These are phyloP conservation scores for Leptodontidium sp. DNA, from an alignment of 2,329 filamentous ascomycete species.

Conservation along the genomic window DNA sequence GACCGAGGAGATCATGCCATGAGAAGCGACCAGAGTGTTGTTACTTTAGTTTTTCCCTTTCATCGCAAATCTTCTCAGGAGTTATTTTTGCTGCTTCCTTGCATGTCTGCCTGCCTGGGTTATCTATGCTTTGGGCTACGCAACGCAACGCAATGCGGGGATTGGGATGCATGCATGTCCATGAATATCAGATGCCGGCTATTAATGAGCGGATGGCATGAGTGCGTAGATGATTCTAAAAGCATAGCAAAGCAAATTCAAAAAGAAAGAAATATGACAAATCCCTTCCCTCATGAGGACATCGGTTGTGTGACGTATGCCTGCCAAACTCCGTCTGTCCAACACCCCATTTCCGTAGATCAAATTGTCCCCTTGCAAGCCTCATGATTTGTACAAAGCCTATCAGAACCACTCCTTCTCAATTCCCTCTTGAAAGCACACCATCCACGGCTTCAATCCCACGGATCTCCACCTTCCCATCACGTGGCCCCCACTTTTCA, in stretches of 20 bases:
- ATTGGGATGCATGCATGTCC: constrained; percentile 8
- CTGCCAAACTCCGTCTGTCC: background rate
- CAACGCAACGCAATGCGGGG: background rate
- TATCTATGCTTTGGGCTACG: constrained; percentile 8
- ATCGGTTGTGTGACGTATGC: background rate
- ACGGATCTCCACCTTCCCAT: too few relatives aligned
- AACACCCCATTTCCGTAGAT: background rate
- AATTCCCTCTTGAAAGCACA: background rate
- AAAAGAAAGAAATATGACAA: background rate
- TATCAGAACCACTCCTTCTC: background rate
- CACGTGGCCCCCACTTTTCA: constrained; percentile 1
- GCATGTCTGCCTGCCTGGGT: constrained; percentile 5
- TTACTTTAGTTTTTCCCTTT: constrained; percentile 23
- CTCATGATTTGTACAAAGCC: too few relatives aligned
- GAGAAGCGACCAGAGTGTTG: constrained; percentile 20
- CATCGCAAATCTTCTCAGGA: constrained; percentile 18
- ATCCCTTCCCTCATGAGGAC: background rate
- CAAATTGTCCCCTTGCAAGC: too few relatives aligned
- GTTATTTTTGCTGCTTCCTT: constrained; percentile 15
- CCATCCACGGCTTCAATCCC: background rate
- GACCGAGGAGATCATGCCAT: constrained; percentile 74
- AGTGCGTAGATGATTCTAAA: constrained; percentile 17
- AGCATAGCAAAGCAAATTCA: constrained; percentile 18
- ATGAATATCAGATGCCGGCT: constrained; percentile 9
- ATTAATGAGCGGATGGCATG: constrained; percentile 13